phyloP scores from a whole-genome alignment of 208 protist species.

The Acanthamoeba healyi region DNA sequence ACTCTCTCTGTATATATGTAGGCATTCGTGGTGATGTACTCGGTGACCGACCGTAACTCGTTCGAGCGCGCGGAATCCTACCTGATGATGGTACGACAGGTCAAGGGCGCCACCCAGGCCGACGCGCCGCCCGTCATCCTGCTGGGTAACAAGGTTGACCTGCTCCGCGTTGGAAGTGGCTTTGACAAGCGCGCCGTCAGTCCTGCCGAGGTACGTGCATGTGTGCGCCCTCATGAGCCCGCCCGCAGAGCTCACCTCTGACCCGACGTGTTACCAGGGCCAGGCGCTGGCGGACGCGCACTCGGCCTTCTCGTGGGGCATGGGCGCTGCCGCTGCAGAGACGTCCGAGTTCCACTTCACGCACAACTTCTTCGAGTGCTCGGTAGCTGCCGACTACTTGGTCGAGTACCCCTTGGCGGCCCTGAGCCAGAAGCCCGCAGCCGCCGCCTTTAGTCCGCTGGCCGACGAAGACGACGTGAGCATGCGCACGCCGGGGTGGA shows the following conservation, averaged over 20 bases:
- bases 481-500: no score
- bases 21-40: constrained; percentile 23
- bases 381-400: neutral
- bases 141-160: constrained; percentile 21
- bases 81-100: neutral
- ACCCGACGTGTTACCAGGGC: no score
- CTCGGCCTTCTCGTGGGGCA: neutral
- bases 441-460: no score
- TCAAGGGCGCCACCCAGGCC: neutral
- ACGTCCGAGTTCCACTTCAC: neutral
- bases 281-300: neutral
- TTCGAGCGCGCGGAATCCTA: neutral
- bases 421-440: no score
- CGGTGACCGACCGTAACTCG: neutral
- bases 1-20: neutral
- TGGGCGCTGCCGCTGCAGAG: neutral
- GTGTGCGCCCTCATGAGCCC: no score
- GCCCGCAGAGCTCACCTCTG: no score
- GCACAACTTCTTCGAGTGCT: constrained; percentile 65
- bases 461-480: no score
- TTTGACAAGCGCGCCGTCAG: neutral
- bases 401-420: neutral
- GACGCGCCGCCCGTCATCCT: neutral
- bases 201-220: neutral
- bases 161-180: neutral